Base-by-base conservation (phyloP, 139 green algal species). In the Closterium sp. region DNA sequence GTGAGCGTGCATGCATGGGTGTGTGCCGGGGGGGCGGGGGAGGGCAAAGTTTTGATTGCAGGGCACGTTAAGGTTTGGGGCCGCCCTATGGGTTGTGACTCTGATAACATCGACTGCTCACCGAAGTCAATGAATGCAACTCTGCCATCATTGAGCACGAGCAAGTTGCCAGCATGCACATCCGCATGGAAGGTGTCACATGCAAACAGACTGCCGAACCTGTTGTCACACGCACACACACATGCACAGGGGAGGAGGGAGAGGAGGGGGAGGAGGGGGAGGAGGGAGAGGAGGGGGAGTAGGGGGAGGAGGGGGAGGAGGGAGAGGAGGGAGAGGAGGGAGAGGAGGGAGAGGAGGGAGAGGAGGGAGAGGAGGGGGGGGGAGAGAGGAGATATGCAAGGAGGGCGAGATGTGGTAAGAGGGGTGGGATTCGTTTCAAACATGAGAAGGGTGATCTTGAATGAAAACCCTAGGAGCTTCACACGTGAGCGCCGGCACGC, bases 161-260 rank as follows among this genome's bases (percentile, higher is more conserved):
- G 91, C 91, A 99, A 94, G 94, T 99, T 99, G 85, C 98, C 98
- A 93, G 96, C 91, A 91, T 99, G 98, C 34, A 99, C 96, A 93
- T 99, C 98, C 1, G 98, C 98, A 92, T 99, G 98, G 97, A 99
- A 99, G 0, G 95, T 98, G 19, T 97, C 95, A 55, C 95, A 97
- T 8, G 92, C 93, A n/a, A 99, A 86, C 34, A 99, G 94, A 30
- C 89, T 96, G 9, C 95, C 96, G 91, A 98, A 97, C 91, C 91
- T 93, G 91, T 88, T n/a, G 12, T 88, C 84, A 88, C 34, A 91
- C 19, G 88, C 55, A 89, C 66, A 89, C 36, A 7, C n/a, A 91
- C 33, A 55, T 2, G 86, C 4, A 86, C 55, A 90, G 88, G 55
- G 10, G 25, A 16, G 55, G 55, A 4, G 16, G 4, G 55, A 66